These are phyloP conservation scores for Papilionanthe hybrid DNA, from an alignment of 116 monocot genomes.

Conservation along the genomic window DNA sequence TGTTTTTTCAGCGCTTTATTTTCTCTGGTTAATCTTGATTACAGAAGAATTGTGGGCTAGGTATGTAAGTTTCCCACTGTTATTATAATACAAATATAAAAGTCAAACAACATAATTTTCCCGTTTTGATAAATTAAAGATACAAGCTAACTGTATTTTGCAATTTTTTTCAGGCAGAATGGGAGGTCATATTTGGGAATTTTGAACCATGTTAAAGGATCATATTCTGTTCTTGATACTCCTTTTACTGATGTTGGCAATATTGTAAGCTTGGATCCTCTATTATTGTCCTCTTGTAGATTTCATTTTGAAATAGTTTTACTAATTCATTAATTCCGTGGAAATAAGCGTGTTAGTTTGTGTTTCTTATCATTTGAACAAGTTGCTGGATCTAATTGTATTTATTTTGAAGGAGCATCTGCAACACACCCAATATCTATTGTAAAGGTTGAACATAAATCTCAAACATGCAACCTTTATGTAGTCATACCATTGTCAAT, in stretches of 20 bases:
- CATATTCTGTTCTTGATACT: constrained; percentile 63
- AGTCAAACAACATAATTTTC: neutral
- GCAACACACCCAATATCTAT: constrained; percentile 62
- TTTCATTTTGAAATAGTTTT: neutral
- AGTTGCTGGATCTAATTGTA: constrained; percentile 41
- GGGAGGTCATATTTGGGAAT: constrained; percentile 85
- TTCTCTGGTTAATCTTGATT: too few relatives aligned
- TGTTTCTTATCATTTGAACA: constrained; percentile 12
- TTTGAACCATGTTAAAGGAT: constrained; percentile 41
- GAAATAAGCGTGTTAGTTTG: neutral
- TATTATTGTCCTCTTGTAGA: neutral
- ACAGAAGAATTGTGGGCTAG: too few relatives aligned
- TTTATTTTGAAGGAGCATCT: constrained; percentile 79
- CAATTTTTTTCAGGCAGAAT: constrained; percentile 40
- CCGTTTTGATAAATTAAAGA: neutral
- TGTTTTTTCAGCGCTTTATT: too few relatives aligned
- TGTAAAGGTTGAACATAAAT: constrained; percentile 51
- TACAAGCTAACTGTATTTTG: neutral
- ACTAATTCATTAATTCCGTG: neutral
- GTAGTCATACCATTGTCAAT: neutral
- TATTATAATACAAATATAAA: neutral
- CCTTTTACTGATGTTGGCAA: constrained; percentile 71
- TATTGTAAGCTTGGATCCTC: constrained; percentile 42
- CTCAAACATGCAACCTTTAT: neutral
- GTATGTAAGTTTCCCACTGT: too few relatives aligned